A percentile compares a stretch with the other conserved stretches of the same genome.
These are phyloP conservation scores for Cadophora malorum DNA, from an alignment of 2,329 filamentous ascomycete genomes.

Conservation along the genomic window DNA sequence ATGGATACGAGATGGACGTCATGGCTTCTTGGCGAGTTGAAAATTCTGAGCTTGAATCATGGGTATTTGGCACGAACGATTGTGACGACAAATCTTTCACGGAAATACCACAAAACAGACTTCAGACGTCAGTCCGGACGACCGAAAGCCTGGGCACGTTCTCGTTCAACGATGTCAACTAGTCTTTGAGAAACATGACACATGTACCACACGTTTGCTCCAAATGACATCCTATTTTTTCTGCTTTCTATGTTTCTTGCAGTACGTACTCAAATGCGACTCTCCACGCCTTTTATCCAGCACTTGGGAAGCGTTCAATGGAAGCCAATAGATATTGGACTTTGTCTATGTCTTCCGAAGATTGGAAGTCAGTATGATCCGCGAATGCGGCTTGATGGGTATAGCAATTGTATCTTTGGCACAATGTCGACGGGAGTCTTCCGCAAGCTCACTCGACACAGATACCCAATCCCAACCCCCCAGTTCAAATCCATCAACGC, in stretches of 20 bases:
- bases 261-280: constrained; percentile 27
- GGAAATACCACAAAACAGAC: neutral
- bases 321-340: constrained; percentile 33
- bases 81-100: neutral
- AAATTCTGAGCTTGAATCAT: neutral
- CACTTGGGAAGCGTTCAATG: constrained; percentile 45
- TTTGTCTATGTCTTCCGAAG: constrained; percentile 36
- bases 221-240: constrained; percentile 25
- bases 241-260: constrained; percentile 26
- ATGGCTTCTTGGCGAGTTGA: neutral
- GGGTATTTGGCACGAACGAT: neutral
- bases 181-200: constrained; percentile 6
- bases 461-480: constrained; percentile 25
- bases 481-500: constrained; percentile 35
- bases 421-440: constrained; percentile 32
- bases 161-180: neutral
- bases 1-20: neutral
- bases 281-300: constrained; percentile 43
- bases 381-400: constrained; percentile 37
- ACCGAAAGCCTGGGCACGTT: neutral
- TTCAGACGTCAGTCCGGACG: neutral
- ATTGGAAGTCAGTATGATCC: constrained; percentile 39
- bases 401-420: constrained; percentile 43
- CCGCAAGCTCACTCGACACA: constrained; percentile 32
- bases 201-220: neutral